Conservation (phyloP, 2,329 filamentous ascomycete species). For the Sarocladium strictum region DNA sequence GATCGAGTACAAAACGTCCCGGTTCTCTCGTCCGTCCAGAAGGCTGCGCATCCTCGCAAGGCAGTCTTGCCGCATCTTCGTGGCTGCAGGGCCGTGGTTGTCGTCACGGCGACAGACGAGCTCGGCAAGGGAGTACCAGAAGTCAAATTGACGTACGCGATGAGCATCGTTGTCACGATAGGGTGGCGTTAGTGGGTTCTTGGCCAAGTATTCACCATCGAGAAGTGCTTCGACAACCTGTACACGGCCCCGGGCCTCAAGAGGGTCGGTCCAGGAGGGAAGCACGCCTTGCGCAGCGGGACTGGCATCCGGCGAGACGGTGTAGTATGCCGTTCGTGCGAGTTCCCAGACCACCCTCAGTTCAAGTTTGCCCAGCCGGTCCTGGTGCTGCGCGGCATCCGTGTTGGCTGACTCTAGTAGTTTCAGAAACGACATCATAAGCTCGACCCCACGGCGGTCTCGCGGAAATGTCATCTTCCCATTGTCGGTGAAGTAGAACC, state of each 20-base stretch:
- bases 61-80: slow-evolving; percentile 57
- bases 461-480: slow-evolving; percentile 40
- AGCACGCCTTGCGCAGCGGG: slow-evolving; percentile 26
- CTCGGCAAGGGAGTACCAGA: slow-evolving; percentile 75
- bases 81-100: slow-evolving; percentile 22
- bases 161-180: slow-evolving; percentile 46
- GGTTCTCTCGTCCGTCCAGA: slow-evolving; percentile 75
- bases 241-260: slow-evolving; percentile 64
- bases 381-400: slow-evolving; percentile 46
- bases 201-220: slow-evolving; percentile 59
- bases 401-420: slow-evolving; percentile 42
- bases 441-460: slow-evolving; percentile 55
- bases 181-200: slow-evolving; percentile 49
- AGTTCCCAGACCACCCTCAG: slow-evolving; percentile 56
- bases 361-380: slow-evolving; percentile 41
- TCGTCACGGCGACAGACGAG: slow-evolving; percentile 56
- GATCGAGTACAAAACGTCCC: slow-evolving; percentile 86
- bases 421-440: slow-evolving; percentile 60
- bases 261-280: slow-evolving; percentile 50
- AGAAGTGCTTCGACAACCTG: slow-evolving; percentile 71
- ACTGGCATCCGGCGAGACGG: slow-evolving; percentile 29
- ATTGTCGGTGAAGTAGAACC: slow-evolving; percentile 59
- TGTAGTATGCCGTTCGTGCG: slow-evolving; percentile 40
- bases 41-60: slow-evolving; percentile 62
- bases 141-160: slow-evolving; percentile 61